A percentile compares a stretch with the other conserved stretches of the same genome.
These are phyloP conservation scores for Ceratobasidium sp. DNA, from an alignment of 1,284 basidiomycete species.

Conservation along the genomic window DNA sequence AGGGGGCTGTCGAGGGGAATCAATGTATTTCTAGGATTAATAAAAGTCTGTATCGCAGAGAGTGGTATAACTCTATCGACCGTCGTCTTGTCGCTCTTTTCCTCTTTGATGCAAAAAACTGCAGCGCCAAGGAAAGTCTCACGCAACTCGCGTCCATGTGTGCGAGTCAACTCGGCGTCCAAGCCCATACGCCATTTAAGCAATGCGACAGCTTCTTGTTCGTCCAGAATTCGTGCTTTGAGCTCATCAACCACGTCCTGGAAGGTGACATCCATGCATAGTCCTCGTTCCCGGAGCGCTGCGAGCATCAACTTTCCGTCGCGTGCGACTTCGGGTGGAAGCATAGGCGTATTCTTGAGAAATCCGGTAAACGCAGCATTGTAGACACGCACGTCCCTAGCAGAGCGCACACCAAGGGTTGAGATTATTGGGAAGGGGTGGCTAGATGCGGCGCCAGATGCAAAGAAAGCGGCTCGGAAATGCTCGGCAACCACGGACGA, in stretches of 20 bases:
- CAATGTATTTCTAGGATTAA: constrained; percentile 71
- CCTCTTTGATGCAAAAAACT: constrained; percentile 39
- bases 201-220: constrained; percentile 81
- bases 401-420: constrained; percentile 74
- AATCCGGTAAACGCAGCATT: constrained; percentile 79
- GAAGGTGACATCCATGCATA: constrained; percentile 85
- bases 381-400: constrained; percentile 77
- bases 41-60: constrained; percentile 71
- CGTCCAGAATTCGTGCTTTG: constrained; percentile 69
- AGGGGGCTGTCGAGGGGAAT: constrained; percentile 86
- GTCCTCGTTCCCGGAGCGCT: constrained; percentile 66
- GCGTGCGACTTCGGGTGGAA: constrained; percentile 70
- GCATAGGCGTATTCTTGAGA: constrained; percentile 77
- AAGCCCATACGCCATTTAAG: constrained; percentile 88
- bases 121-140: constrained; percentile 72
- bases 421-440: constrained; percentile 78
- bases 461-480: constrained; percentile 84
- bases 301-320: constrained; percentile 72
- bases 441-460: constrained; percentile 56
- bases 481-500: constrained; percentile 81
- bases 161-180: constrained; percentile 57
- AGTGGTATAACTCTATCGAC: constrained; percentile 67
- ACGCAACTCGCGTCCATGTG: constrained; percentile 57
- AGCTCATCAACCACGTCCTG: constrained; percentile 87
- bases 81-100: constrained; percentile 34